Base-by-base conservation (phyloP, 768 basidiomycete genomes). In the Serendipita sp. region DNA sequence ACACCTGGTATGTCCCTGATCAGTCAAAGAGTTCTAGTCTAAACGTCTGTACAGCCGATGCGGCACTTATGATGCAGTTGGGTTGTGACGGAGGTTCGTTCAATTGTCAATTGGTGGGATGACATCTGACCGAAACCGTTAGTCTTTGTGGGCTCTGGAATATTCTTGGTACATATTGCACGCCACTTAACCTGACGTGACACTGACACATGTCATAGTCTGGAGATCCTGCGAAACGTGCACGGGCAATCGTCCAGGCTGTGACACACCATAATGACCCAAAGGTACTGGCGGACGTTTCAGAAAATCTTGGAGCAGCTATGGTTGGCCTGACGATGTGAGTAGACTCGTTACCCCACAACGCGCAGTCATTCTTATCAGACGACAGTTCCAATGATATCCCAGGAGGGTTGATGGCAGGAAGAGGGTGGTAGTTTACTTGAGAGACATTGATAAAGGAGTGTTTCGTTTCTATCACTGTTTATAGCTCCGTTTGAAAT, bases 61-160 rank as follows among this genome's bases (percentile, higher is more conserved):
- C 95, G 15, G 96, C 96, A 2, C 75, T 97, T 68, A 96, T 97
- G 95, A 98, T 98, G 94, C 92, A 95, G 72, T 82, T 98, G 41
- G 92, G 95, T 41, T 92, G 91, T 74, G 95, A 95, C 72, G 92
- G 94, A 78, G 88, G 93, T 93, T 71, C 67, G 85, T 72, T 23
- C n/a, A 18, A 11, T 54, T 28, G 2, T 16, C 11, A 46, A 30
- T 41, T 54, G 32, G 15, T 36, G 15, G 11, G 63, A 46, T 44
- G 18, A 11, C 44, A n/a, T 18, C 15, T 60, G 48, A 51, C 48
- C 28, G 18, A 41, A 41, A 35, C 28, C n/a, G n/a, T n/a, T 72
- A 89, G 95, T 99, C 36, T 99, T 99, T 70, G 95, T 99, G 66
- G 95, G 95, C 44, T 96, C 93, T 18, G 95, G 95, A 56, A 94